These are phyloP conservation scores for Alternaria ethzedia DNA, from an alignment of 2,329 filamentous ascomycete genomes.

Conservation along the genomic window DNA sequence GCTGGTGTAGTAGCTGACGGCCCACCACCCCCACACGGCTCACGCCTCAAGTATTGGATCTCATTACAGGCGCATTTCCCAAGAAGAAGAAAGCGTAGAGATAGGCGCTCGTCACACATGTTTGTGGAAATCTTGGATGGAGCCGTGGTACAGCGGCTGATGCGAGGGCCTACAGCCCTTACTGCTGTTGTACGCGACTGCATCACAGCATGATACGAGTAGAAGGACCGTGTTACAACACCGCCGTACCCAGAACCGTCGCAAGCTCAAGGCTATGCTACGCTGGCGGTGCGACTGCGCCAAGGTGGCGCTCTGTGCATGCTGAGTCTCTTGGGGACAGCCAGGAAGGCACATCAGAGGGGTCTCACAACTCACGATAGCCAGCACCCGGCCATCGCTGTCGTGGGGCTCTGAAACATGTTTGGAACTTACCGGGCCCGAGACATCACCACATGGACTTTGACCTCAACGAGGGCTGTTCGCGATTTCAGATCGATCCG, in stretches of 20 bases:
- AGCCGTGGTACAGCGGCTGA: conserved; percentile 21
- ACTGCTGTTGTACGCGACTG: conserved; percentile 2
- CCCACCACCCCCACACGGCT: conserved; percentile 11
- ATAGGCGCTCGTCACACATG: conserved; percentile 17
- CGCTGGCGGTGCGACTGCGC: conserved; percentile 19
- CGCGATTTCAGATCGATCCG: conserved; percentile 14
- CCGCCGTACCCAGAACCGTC: conserved; percentile 10
- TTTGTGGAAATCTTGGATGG: conserved; percentile 8
- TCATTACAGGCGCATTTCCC: not conserved
- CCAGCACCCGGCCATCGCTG: conserved; percentile 1
- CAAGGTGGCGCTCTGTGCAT: conserved; percentile 13
- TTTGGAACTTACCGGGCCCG: conserved; percentile 18
- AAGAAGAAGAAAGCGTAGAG: conserved; percentile 6
- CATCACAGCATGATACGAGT: conserved; percentile 4
- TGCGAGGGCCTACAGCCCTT: conserved; percentile 7
- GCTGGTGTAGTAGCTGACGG: conserved; percentile 1
- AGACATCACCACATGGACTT: conserved; percentile 3
- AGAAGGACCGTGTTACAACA: conserved; percentile 15
- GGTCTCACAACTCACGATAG: conserved; percentile 16
- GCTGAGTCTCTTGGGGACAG: not conserved
- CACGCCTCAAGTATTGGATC: not conserved
- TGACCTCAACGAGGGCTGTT: conserved; percentile 18
- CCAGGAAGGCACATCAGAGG: conserved; percentile 16
- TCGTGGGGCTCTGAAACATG: conserved; percentile 19
- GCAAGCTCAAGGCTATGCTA: conserved; percentile 9